phyloP scores from a whole-genome alignment of 2,329 filamentous ascomycete species.

The Aureobasidium vineae region DNA sequence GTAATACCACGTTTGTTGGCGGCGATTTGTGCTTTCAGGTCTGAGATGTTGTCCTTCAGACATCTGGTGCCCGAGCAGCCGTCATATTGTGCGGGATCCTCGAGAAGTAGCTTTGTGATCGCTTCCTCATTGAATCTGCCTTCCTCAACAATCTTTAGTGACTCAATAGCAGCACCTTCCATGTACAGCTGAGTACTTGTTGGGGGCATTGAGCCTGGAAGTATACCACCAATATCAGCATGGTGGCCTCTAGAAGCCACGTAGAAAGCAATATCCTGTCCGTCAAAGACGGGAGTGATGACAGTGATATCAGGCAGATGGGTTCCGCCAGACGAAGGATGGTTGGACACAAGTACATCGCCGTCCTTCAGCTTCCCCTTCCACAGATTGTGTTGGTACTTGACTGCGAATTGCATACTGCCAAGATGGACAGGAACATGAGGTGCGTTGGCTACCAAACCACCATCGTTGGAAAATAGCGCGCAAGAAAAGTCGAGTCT shows the following conservation, averaged over 20 bases:
- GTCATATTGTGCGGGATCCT: slow-evolving; percentile 35
- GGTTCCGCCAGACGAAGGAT: slow-evolving; percentile 35
- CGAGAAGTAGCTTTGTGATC: slow-evolving; percentile 30
- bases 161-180: slow-evolving; percentile 49
- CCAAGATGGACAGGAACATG: slow-evolving; percentile 47
- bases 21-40: slow-evolving; percentile 41
- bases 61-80: slow-evolving; percentile 38
- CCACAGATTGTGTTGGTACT: slow-evolving; percentile 34
- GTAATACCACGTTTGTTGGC: slow-evolving; percentile 40
- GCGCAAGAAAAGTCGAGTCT: slow-evolving; percentile 48
- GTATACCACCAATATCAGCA: slow-evolving; percentile 37
- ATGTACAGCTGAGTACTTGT: slow-evolving; percentile 46
- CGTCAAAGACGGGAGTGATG: slow-evolving; percentile 35
- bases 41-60: slow-evolving; percentile 39
- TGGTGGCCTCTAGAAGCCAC: slow-evolving; percentile 37
- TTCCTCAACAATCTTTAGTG: slow-evolving; percentile 28
- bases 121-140: slow-evolving; percentile 25
- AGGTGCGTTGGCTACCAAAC: slow-evolving; percentile 46
- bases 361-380: slow-evolving; percentile 32
- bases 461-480: slow-evolving; percentile 45
- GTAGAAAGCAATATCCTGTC: slow-evolving; percentile 34
- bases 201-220: slow-evolving; percentile 43
- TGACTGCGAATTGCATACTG: slow-evolving; percentile 34
- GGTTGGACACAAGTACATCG: slow-evolving; percentile 37
- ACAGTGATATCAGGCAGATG: slow-evolving; percentile 37